Base-by-base conservation (phyloP, 352 stramenopile genomes). In the Phytophthora litchii region DNA sequence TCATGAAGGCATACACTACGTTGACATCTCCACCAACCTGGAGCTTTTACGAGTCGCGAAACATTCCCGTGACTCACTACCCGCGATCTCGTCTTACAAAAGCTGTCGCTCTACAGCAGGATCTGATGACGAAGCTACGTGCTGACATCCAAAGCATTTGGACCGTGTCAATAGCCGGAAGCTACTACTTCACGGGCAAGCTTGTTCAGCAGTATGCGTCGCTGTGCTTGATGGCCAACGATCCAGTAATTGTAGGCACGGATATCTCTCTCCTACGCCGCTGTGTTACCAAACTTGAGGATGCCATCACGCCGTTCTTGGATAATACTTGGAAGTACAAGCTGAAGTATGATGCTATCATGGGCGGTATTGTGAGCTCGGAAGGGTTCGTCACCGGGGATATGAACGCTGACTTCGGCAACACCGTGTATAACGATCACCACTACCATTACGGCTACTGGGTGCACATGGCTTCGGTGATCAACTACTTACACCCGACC, bases 391-490 rank as follows among this genome's bases (percentile, higher is more conserved):
- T 53, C 2, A 76, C 65, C 34, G 55, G 66, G 1, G 74, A 90
- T 43, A 55, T 78, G 49, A 84, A 81, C 44, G 77, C 76, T 23
- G 80, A 90, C 60, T 92, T 88, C 50, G 83, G 83, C 54, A 91
- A 88, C 67, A 80, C 77, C 7, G 66, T 89, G 19, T 89, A 89
- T 75, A 91, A 91, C 25, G 81, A 91, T 60, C 81, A 91, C 56
- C 81, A 91, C 61, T 91, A 81, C 45, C 78, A 89, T 51, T 91
- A 86, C 49, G 81, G 81, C 54, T 91, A 91, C 69, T 91, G 81
- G 81, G 59, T 91, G 44, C 76, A 83, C 66, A 74, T 74, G 29
- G 69, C 72, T 21, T 82, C 80, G 1, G 69, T 90, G 19, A 58
- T 89, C 61, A 92, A 92, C 60, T 80, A 81, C 51, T 57, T 92